Conservation (phyloP, 2,329 filamentous ascomycete species). For the Alternaria sp. region DNA sequence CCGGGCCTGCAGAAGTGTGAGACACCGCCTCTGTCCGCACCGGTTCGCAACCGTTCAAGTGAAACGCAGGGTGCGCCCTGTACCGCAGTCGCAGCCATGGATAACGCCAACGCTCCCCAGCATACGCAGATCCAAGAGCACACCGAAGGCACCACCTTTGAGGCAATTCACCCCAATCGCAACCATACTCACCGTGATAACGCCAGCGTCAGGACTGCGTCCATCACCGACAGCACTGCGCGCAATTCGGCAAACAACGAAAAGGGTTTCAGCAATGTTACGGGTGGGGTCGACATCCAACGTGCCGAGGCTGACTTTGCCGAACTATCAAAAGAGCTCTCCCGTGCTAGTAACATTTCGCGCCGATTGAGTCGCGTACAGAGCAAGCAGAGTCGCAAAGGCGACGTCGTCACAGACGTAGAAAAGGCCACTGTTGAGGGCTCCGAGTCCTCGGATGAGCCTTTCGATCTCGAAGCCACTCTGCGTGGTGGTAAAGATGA, state of each 20-base stretch:
- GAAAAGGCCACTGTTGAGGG: slow-evolving; percentile 62
- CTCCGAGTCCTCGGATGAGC: slow-evolving; percentile 52
- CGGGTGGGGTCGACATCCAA: slow-evolving; percentile 65
- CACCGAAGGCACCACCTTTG: slow-evolving; percentile 35
- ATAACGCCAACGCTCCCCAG: slow-evolving; percentile 30
- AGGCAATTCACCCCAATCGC: slow-evolving; percentile 38
- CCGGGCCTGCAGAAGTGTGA: slow-evolving; percentile 14
- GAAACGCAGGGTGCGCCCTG: slow-evolving; percentile 29
- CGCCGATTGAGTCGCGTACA: slow-evolving; percentile 55
- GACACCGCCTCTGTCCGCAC: slow-evolving; percentile 9
- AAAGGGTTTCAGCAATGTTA: slow-evolving; percentile 24
- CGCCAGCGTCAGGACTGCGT: slow-evolving; percentile 31
- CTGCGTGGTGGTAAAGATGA: slow-evolving; percentile 76
- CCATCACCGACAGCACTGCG: slow-evolving; percentile 30
- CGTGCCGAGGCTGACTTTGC: slow-evolving; percentile 75
- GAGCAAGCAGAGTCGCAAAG: slow-evolving; percentile 55
- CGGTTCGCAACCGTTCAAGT: background rate
- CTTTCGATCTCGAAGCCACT: slow-evolving; percentile 79
- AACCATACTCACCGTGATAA: slow-evolving; percentile 24
- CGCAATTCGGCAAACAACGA: slow-evolving; percentile 34
- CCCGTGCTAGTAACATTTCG: slow-evolving; percentile 49
- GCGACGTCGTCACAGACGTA: slow-evolving; percentile 56
- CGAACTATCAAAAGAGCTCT: slow-evolving; percentile 64
- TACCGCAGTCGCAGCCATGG: slow-evolving; percentile 31
- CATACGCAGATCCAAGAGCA: slow-evolving; percentile 31